A percentile compares a stretch with the other conserved stretches of the same genome.
Conservation (phyloP, 1,284 basidiomycete species). For the Ceratobasidium sp. region DNA sequence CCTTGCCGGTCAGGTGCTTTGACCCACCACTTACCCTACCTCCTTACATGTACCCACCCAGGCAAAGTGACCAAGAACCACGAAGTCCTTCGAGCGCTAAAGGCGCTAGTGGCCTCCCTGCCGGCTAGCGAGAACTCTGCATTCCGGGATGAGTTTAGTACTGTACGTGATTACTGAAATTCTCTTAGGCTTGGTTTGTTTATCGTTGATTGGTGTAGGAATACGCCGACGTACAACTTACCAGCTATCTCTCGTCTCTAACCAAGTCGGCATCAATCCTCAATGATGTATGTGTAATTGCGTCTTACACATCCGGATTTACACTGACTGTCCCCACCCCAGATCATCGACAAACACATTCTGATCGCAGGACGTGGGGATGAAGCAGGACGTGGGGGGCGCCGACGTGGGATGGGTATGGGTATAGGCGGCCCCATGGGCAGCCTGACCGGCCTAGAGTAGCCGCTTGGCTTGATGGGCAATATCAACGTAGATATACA, state of each 20-base stretch:
- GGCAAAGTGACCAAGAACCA: slow-evolving; percentile 78
- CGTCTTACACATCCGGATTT: slow-evolving; percentile 52
- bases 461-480: slow-evolving; percentile 13
- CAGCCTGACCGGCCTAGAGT: slow-evolving; percentile 40
- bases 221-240: slow-evolving; percentile 94
- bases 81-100: slow-evolving; percentile 82
- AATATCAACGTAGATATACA: slow-evolving; percentile 6
- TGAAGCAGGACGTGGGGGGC: slow-evolving; percentile 41
- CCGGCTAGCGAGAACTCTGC: slow-evolving; percentile 83
- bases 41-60: slow-evolving; percentile 52
- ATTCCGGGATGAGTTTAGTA: slow-evolving; percentile 87
- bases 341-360: slow-evolving; percentile 39
- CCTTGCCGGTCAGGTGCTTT: slow-evolving; percentile 67
- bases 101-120: slow-evolving; percentile 85
- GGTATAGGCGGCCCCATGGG: slow-evolving; percentile 42
- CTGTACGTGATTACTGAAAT: slow-evolving; percentile 61
- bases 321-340: slow-evolving; percentile 58
- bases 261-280: slow-evolving; percentile 88
- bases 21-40: not conserved
- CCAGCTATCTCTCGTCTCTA: slow-evolving; percentile 85
- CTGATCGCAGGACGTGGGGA: slow-evolving; percentile 43
- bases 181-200: slow-evolving; percentile 21
- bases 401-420: slow-evolving; percentile 41
- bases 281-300: slow-evolving; percentile 77
- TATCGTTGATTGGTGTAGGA: slow-evolving; percentile 66